phyloP scores from a whole-genome alignment of 768 basidiomycete genomes.

The Russula griseocarnosa region DNA sequence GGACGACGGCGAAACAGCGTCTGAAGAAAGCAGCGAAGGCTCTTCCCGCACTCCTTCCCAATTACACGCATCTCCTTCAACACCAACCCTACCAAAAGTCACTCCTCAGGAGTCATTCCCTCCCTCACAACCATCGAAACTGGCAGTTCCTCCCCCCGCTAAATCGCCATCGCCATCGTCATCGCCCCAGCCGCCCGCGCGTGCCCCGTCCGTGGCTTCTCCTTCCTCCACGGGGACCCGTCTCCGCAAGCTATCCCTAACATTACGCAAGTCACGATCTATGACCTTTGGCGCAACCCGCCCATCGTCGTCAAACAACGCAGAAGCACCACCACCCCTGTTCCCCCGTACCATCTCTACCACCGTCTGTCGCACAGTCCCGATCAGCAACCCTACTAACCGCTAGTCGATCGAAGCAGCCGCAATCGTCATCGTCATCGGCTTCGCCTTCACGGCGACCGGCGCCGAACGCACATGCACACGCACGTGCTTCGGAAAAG shows the following conservation, averaged over 20 bases:
- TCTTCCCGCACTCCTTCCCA: neutral
- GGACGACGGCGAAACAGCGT: slow-evolving; percentile 35
- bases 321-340: slow-evolving; percentile 41
- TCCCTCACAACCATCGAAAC: slow-evolving; percentile 8
- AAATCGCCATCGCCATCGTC: slow-evolving; percentile 16
- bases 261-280: slow-evolving; percentile 47
- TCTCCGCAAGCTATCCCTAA: slow-evolving; percentile 30
- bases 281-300: slow-evolving; percentile 35
- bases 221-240: slow-evolving; percentile 19
- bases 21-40: slow-evolving; percentile 24
- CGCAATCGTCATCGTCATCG: neutral
- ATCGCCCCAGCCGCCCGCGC: slow-evolving; percentile 21
- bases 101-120: neutral
- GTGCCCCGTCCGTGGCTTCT: slow-evolving; percentile 10
- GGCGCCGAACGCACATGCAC: too few relatives aligned
- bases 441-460: neutral
- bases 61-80: neutral
- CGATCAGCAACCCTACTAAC: slow-evolving; percentile 28
- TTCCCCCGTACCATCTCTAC: slow-evolving; percentile 35
- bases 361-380: slow-evolving; percentile 27
- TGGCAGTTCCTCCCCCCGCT: neutral
- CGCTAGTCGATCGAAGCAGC: neutral
- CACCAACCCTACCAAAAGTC: neutral
- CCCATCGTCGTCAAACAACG: slow-evolving; percentile 13
- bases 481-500: slow-evolving; percentile 4